Conservation (phyloP, 805 yeast species). For the Metschnikowia arizonensis region DNA sequence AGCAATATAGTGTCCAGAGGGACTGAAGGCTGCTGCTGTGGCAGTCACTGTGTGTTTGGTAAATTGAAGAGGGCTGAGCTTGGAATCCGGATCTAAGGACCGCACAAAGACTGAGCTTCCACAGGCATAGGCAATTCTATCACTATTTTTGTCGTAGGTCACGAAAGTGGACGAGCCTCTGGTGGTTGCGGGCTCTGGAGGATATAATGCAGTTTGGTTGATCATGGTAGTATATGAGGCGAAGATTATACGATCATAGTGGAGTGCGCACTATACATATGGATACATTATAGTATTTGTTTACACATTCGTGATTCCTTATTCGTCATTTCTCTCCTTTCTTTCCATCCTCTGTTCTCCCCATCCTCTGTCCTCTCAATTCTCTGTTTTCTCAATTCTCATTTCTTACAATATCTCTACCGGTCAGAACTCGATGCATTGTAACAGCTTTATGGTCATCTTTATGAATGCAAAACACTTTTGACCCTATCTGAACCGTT, state of each 20-base stretch:
- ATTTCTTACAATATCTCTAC: no score
- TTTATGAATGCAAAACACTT: no score
- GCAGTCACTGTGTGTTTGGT: conserved; percentile 66
- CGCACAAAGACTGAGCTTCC: conserved; percentile 79
- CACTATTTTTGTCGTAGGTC: conserved; percentile 65
- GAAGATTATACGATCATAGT: neutral
- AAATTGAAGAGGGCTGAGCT: conserved; percentile 53
- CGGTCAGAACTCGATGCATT: no score
- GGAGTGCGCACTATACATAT: neutral
- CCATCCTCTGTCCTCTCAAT: no score
- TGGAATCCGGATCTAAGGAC: conserved; percentile 51
- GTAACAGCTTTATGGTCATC: no score
- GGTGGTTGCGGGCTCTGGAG: conserved; percentile 78
- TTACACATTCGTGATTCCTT: no score
- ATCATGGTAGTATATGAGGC: conserved; percentile 16
- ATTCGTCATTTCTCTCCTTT: no score
- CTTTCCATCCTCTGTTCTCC: no score
- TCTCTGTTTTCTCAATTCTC: no score
- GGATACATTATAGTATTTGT: neutral
- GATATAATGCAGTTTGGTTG: conserved; percentile 37
- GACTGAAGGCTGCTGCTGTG: conserved; percentile 82
- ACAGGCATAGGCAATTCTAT: conserved; percentile 73
- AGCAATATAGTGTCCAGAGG: conserved; percentile 85
- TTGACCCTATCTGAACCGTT: conserved; percentile 63
- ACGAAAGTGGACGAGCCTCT: conserved; percentile 68